Conservation (phyloP, 225 moss, liverwort and hornwort species). For the Ulota crispa region DNA sequence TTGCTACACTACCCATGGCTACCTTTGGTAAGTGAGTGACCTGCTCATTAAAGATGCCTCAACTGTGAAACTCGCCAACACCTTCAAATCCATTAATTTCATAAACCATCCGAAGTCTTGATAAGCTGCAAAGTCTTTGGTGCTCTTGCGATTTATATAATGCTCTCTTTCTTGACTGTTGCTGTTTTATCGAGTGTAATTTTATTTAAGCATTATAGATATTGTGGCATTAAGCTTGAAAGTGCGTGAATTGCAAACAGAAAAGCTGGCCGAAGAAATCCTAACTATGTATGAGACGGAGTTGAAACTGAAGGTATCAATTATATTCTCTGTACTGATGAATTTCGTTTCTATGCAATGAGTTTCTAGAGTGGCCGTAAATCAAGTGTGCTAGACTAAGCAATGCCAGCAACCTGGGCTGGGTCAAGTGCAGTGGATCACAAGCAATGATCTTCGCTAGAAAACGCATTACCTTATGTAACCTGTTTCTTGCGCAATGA, state of each 20-base stretch:
- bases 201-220: too few species aligned
- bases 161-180: background rate
- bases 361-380: too few species aligned
- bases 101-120: background rate
- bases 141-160: background rate
- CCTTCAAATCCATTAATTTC: background rate
- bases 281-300: slow-evolving; percentile 80
- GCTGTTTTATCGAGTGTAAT: background rate
- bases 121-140: background rate
- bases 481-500: too few species aligned
- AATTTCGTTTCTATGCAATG: background rate
- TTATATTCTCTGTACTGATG: background rate
- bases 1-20: slow-evolving; percentile 62
- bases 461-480: too few species aligned
- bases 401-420: too few species aligned
- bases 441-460: too few species aligned
- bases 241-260: slow-evolving; percentile 46
- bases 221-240: slow-evolving; percentile 4
- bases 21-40: slow-evolving; percentile 74
- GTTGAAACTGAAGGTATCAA: slow-evolving; percentile 77
- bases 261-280: slow-evolving; percentile 71
- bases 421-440: too few species aligned
- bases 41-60: background rate
- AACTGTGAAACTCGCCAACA: background rate
- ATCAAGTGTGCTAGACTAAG: too few species aligned